Conservation (phyloP, 2,329 filamentous ascomycete species). For the Pezicula carpinea region DNA sequence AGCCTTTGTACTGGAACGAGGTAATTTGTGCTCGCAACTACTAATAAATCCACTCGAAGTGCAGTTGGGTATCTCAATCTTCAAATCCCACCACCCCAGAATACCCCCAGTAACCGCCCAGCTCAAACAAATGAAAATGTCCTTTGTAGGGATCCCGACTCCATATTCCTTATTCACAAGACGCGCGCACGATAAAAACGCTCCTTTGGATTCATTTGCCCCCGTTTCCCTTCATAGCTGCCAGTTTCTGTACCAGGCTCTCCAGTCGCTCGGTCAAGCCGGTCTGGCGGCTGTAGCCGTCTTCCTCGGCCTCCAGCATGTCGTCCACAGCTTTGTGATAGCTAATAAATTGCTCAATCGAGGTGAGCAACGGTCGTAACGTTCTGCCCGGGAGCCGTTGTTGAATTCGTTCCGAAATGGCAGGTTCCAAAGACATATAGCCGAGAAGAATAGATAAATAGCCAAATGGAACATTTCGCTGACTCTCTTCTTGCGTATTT, state of each 20-base stretch:
- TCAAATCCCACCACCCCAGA: not conserved
- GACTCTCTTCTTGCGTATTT: slow-evolving; percentile 68
- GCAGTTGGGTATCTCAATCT: not conserved
- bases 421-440: slow-evolving; percentile 63
- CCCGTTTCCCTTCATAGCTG: not conserved
- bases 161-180: not conserved
- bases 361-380: slow-evolving; percentile 46
- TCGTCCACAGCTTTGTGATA: slow-evolving; percentile 56
- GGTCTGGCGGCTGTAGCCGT: slow-evolving; percentile 37
- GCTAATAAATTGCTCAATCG: slow-evolving; percentile 57
- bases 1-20: no score
- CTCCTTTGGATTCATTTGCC: not conserved
- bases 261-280: slow-evolving; percentile 36
- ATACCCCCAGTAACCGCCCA: no score
- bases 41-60: not conserved
- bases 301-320: slow-evolving; percentile 35
- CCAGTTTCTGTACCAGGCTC: slow-evolving; percentile 17
- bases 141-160: not conserved
- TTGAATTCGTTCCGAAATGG: slow-evolving; percentile 38
- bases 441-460: slow-evolving; percentile 83
- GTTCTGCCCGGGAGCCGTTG: slow-evolving; percentile 39
- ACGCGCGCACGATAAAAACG: not conserved
- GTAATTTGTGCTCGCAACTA: no score
- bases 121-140: not conserved
- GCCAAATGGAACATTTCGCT: slow-evolving; percentile 77